Conservation (phyloP, 352 stramenopile species). For the Globisporangium canariense region DNA sequence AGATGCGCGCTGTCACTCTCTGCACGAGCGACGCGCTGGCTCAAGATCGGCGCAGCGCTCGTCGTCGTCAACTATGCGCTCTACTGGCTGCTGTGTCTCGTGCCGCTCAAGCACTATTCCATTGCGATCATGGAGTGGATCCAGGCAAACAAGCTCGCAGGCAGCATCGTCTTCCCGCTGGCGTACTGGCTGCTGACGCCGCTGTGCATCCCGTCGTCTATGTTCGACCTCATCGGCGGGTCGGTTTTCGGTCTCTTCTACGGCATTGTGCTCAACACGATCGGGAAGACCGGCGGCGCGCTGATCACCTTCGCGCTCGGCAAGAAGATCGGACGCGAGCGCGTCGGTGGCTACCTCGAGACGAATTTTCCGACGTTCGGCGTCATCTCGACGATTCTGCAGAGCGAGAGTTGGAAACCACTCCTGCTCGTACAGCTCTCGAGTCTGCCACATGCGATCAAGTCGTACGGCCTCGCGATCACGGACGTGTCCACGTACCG, state of each 20-base stretch:
- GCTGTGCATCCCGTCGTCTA: conserved; percentile 59
- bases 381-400: conserved; percentile 43
- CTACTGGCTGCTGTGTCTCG: conserved; percentile 21
- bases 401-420: conserved; percentile 68
- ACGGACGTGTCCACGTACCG: conserved; percentile 50
- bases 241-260: conserved; percentile 59
- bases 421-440: conserved; percentile 71
- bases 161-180: conserved; percentile 54
- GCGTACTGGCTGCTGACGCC: conserved; percentile 51
- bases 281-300: conserved; percentile 59
- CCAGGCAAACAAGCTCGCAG: conserved; percentile 35
- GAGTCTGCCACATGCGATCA: conserved; percentile 65
- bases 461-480: conserved; percentile 73
- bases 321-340: conserved; percentile 52
- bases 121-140: conserved; percentile 39
- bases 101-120: conserved; percentile 48
- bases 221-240: conserved; percentile 61
- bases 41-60: conserved; percentile 24
- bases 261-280: conserved; percentile 46
- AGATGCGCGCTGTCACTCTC: conserved; percentile 11
- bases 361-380: conserved; percentile 52
- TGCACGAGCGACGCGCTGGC: conserved; percentile 17
- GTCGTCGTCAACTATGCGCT: conserved; percentile 12
- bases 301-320: conserved; percentile 61
- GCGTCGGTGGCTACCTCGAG: conserved; percentile 49